These are phyloP conservation scores for Vitis rotundifolia DNA, from an alignment of 164 flowering plant genomes.

Conservation along the genomic window DNA sequence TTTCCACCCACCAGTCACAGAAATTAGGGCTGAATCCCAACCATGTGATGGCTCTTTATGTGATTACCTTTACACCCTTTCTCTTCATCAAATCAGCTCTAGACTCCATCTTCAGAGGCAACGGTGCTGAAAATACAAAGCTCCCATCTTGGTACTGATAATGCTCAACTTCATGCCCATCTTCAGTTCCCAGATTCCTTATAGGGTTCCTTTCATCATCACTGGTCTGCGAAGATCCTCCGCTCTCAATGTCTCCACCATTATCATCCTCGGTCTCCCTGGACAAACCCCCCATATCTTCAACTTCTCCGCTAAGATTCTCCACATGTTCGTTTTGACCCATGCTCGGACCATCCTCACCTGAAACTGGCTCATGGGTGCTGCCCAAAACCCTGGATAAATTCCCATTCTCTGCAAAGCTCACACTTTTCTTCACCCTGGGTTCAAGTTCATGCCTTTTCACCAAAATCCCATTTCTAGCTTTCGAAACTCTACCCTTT, in stretches of 20 bases:
- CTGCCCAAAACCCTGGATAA: conserved; percentile 22
- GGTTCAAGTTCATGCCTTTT: conserved; percentile 25
- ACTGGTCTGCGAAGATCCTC: conserved; percentile 30
- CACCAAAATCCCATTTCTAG: conserved; percentile 27
- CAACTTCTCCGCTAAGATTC: conserved; percentile 14
- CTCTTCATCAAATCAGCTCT: conserved; percentile 36
- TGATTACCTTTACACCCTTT: conserved; percentile 21
- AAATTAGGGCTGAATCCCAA: not conserved
- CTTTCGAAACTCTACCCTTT: conserved; percentile 10
- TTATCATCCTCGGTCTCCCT: conserved; percentile 26
- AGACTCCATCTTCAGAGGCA: conserved; percentile 65
- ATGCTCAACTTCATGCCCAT: conserved; percentile 15
- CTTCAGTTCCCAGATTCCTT: conserved; percentile 19
- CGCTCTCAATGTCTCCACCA: conserved; percentile 25
- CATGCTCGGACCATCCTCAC: conserved; percentile 9
- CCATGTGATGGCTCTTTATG: not conserved
- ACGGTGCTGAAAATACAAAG: conserved; percentile 52
- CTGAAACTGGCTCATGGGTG: conserved; percentile 12
- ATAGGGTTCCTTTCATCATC: conserved; percentile 29
- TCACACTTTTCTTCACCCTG: conserved; percentile 47
- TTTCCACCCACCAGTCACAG: not conserved
- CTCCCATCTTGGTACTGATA: conserved; percentile 23
- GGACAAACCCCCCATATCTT: conserved; percentile 19
- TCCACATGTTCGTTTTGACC: conserved; percentile 24
- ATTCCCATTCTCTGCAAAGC: conserved; percentile 54